Evolutionary conservation across 306 rosid genomes (phyloP).

Genomic region (Prunus fruticosa): DNA sequence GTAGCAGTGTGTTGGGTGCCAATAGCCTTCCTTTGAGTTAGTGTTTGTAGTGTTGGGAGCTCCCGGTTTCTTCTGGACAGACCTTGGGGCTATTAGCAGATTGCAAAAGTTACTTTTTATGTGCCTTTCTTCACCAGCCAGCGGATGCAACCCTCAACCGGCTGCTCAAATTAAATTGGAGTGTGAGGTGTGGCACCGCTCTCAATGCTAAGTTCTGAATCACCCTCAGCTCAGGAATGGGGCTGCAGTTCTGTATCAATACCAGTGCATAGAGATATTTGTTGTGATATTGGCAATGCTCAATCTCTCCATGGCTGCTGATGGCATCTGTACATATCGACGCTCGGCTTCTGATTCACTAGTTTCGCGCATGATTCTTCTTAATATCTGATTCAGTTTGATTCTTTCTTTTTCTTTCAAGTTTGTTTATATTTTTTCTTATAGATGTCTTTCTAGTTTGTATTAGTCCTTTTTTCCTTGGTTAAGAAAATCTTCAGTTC

Average conservation of each 20-base stretch:
- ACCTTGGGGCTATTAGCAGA: conserved; percentile 1
- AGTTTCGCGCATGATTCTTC: neutral
- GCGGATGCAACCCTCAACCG: neutral
- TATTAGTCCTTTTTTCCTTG: too few species aligned
- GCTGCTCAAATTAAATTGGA: neutral
- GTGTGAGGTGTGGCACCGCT: neutral
- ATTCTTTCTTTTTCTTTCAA: neutral
- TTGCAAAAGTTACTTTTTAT: neutral
- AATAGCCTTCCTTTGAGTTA: neutral
- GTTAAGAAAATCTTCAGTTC: neutral
- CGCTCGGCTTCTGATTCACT: neutral
- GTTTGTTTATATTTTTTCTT: neutral
- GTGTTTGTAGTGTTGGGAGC: conserved; percentile 27
- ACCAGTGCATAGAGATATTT: neutral
- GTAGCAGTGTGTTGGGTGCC: conserved; percentile 12
- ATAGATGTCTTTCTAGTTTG: too few species aligned
- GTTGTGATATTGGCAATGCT: neutral
- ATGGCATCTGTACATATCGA: conserved; percentile 14
- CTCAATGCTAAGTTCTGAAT: neutral
- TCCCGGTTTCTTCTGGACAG: conserved; percentile 17
- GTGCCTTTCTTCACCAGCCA: conserved; percentile 2
- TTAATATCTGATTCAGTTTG: neutral
- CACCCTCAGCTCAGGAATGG: neutral
- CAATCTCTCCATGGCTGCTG: neutral
- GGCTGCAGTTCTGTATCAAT: conserved; percentile 11